phyloP scores from a whole-genome alignment of 192 early-diverging fungal species.

The Backusella australiensis region DNA sequence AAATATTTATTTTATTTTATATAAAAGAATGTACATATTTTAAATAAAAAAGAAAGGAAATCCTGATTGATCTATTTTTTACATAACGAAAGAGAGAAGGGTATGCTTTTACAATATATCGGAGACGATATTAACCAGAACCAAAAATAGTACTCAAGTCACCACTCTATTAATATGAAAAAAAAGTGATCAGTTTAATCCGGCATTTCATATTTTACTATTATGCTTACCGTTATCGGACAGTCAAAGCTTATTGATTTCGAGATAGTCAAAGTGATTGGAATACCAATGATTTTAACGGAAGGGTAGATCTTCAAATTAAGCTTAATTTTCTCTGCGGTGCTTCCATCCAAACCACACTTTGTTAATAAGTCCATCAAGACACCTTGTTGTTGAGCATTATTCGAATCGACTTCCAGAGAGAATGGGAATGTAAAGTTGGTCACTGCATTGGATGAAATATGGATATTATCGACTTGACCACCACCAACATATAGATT shows the following conservation, averaged over 20 bases:
- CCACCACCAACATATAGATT: conserved; percentile 49
- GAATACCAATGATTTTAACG: conserved; percentile 43
- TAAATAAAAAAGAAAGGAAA: not conserved
- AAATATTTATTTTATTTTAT: not conserved
- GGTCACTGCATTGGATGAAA: conserved; percentile 35
- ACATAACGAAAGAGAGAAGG: not conserved
- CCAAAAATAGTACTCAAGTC: not conserved
- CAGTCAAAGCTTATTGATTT: conserved; percentile 38
- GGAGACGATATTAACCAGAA: not conserved
- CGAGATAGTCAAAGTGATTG: conserved; percentile 41
- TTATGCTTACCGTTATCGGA: conserved; percentile 31
- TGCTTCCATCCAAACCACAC: conserved; percentile 41
- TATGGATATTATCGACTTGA: conserved; percentile 37
- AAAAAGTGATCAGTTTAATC: not conserved
- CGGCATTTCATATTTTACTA: not conserved
- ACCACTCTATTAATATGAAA: not conserved
- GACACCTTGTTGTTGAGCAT: conserved; percentile 36
- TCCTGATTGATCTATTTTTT: not conserved
- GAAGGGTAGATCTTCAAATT: conserved; percentile 48
- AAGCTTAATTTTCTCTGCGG: conserved; percentile 25
- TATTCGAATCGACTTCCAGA: conserved; percentile 24
- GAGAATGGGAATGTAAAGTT: conserved; percentile 46
- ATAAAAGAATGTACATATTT: not conserved
- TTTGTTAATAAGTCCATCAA: conserved; percentile 39
- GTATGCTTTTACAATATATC: not conserved